phyloP scores from a whole-genome alignment of 164 flowering plant genomes.

The Vitis riparia region DNA sequence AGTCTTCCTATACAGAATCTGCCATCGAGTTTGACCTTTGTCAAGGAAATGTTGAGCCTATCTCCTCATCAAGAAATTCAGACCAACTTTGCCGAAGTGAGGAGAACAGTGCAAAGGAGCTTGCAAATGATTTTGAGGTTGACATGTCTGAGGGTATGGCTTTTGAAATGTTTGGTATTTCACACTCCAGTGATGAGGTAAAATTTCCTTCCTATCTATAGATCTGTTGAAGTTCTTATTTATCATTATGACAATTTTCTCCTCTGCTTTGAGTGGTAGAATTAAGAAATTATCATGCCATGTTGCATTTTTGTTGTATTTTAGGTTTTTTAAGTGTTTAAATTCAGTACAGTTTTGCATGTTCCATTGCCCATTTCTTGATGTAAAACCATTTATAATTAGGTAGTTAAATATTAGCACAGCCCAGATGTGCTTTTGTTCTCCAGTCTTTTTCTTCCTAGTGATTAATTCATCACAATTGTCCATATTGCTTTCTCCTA shows the following conservation, averaged over 20 bases:
- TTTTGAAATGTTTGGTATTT: slow-evolving; percentile 74
- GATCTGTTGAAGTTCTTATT: not conserved
- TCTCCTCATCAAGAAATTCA: not conserved
- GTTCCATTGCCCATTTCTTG: no score
- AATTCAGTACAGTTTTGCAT: no score
- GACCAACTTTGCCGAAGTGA: not conserved
- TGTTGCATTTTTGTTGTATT: not conserved
- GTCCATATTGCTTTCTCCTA: slow-evolving; percentile 15
- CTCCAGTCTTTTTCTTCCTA: no score
- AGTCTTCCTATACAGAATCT: slow-evolving; percentile 16
- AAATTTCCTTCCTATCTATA: not conserved
- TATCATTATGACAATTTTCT: not conserved
- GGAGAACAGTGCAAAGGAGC: slow-evolving; percentile 15
- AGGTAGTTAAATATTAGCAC: no score
- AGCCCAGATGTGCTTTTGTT: no score
- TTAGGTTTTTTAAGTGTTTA: not conserved
- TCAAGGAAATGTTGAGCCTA: slow-evolving; percentile 18
- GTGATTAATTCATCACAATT: not conserved
- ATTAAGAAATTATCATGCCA: not conserved
- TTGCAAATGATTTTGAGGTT: slow-evolving; percentile 37
- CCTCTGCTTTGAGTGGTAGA: not conserved
- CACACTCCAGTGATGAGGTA: slow-evolving; percentile 66
- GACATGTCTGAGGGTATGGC: slow-evolving; percentile 84
- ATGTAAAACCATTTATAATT: no score
- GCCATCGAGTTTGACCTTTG: slow-evolving; percentile 15